phyloP scores from a whole-genome alignment of 2,329 filamentous ascomycete genomes.

The Aspergillus sp. region DNA sequence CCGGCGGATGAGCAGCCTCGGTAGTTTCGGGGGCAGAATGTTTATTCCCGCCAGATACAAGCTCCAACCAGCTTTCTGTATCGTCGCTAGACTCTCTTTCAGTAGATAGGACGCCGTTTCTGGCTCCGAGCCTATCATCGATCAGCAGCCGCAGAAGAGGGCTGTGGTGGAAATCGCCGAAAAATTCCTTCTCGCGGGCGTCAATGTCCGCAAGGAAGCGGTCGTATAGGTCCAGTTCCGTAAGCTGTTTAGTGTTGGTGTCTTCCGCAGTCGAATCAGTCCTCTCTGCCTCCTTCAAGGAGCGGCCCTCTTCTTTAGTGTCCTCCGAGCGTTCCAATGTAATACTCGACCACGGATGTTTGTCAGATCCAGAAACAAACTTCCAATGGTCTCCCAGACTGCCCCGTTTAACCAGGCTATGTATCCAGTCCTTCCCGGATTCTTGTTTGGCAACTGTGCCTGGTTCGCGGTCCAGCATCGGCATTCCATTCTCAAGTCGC shows the following conservation, averaged over 20 bases:
- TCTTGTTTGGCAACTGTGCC: conserved; percentile 26
- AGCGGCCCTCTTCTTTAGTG: conserved; percentile 11
- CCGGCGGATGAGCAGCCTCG: neutral
- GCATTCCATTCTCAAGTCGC: conserved; percentile 46
- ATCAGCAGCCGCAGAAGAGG: conserved; percentile 36
- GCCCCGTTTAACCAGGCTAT: conserved; percentile 40
- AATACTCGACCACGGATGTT: conserved; percentile 25
- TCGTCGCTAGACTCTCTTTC: conserved; percentile 15
- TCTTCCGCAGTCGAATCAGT: conserved; percentile 9
- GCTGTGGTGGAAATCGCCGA: conserved; percentile 28
- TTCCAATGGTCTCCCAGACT: conserved; percentile 44
- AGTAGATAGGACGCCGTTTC: conserved; percentile 9
- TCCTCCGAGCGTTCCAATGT: conserved; percentile 18
- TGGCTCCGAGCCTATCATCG: conserved; percentile 29
- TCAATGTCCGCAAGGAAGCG: conserved; percentile 44
- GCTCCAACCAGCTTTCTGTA: conserved; percentile 28
- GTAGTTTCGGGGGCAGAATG: conserved; percentile 24
- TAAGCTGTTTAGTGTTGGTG: conserved; percentile 35
- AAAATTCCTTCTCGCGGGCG: conserved; percentile 33
- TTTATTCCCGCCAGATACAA: conserved; percentile 25
- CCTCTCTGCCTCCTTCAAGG: conserved; percentile 12
- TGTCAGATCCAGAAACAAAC: conserved; percentile 24
- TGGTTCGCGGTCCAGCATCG: conserved; percentile 38
- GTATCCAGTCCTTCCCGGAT: conserved; percentile 40
- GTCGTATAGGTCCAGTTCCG: conserved; percentile 57